Evolutionary conservation across 352 stramenopile genomes (phyloP), one percentile per base, ranked within the genome.

Genomic region (Nothophytophthora sp.): DNA sequence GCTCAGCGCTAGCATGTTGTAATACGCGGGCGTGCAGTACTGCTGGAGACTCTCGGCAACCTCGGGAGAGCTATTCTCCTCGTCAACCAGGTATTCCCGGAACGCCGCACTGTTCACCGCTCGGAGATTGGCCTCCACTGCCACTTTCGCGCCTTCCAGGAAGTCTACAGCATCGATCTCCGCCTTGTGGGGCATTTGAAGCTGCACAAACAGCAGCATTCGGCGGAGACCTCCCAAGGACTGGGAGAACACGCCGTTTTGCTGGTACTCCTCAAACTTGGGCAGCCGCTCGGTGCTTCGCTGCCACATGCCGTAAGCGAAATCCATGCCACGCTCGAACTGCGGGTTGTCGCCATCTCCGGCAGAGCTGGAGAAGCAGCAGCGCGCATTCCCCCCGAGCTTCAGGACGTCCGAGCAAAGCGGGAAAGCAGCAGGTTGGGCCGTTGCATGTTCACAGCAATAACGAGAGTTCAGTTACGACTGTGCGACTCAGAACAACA

Each of bases 131-230:
- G 53, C 36, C 33, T 80, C 56, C 3, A 49, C 60, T 9, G 73
- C 73, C 8, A 59, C 36, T 22, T 48, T 42, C 23, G 73, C 70
- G 23, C 73, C 73, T 25, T 77, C 34, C 1, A 81, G 19, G 22
- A 85, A 81, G n/a, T 85, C 70, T 4, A 73, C 12, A 3, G 67
- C 52, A 38, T 81, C 64, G 9, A 81, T 42, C 18, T 56, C 46
- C 3, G 73, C 80, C 24, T 55, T 54, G 7, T 50, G 29, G 6
- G 73, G 70, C 23, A 79, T 1, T 12, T 81, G 55, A 34, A 85
- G 44, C 40, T 76, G 58, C 1, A 67, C 23, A 25, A 76, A 79
- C 12, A 74, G 34, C 29, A 52, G 49, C n/a, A 51, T 45, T 19
- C 59, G 38, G 5, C 24, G 46, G 18, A 59, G 20, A 22, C 2